A percentile compares a stretch with the other conserved stretches of the same genome.
These are phyloP conservation scores for Thraustochytrium striatum DNA, from an alignment of 352 stramenopile species.

Conservation along the genomic window DNA sequence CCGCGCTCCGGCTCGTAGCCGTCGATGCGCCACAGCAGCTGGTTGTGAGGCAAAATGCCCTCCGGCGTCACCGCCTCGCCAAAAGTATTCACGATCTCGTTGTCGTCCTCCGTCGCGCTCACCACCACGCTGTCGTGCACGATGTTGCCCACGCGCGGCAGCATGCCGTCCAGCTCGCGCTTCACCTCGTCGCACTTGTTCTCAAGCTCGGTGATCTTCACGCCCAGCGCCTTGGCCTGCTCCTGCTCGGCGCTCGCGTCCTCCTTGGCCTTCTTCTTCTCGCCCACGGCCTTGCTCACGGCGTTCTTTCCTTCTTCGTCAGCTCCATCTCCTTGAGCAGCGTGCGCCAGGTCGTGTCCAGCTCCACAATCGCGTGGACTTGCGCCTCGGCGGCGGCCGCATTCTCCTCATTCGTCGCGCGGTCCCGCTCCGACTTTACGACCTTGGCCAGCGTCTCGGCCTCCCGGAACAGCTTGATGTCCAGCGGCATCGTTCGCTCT, in stretches of 20 bases:
- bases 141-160: slow-evolving; percentile 91
- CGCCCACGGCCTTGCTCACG: slow-evolving; percentile 37
- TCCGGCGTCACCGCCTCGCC: slow-evolving; percentile 42
- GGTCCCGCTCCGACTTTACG: slow-evolving; percentile 23
- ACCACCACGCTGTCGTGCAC: slow-evolving; percentile 92
- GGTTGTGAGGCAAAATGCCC: slow-evolving; percentile 57
- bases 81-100: slow-evolving; percentile 56
- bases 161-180: slow-evolving; percentile 66
- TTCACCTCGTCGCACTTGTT: slow-evolving; percentile 71
- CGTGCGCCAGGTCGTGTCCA: slow-evolving; percentile 37
- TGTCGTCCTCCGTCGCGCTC: slow-evolving; percentile 84
- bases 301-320: slow-evolving; percentile 49
- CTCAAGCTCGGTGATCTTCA: slow-evolving; percentile 69
- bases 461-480: slow-evolving; percentile 11
- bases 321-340: neutral
- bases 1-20: slow-evolving; percentile 96
- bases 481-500: slow-evolving; percentile 25
- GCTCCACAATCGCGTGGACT: slow-evolving; percentile 35
- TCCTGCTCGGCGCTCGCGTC: slow-evolving; percentile 73
- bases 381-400: no score
- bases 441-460: slow-evolving; percentile 33
- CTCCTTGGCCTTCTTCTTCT: slow-evolving; percentile 67
- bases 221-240: slow-evolving; percentile 55
- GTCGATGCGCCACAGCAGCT: slow-evolving; percentile 94
- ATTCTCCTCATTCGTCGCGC: slow-evolving; percentile 13